Evolutionary conservation across 2,329 filamentous ascomycete genomes (phyloP).

Genomic region (Pseudocercospora pini-densiflorae): DNA sequence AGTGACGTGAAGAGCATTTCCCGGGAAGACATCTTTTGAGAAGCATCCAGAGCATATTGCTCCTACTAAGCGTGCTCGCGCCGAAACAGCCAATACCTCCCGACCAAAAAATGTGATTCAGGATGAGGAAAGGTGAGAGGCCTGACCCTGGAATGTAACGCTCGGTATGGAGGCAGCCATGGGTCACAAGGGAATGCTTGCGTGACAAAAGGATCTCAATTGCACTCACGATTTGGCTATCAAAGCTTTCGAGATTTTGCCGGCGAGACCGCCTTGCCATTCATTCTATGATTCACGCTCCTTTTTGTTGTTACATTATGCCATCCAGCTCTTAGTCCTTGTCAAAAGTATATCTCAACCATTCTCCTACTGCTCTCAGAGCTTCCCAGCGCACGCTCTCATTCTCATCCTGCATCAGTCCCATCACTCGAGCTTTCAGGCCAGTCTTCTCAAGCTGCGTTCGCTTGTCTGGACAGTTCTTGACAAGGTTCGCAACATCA

Average conservation of each 20-base stretch:
- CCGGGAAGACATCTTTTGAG: too few species aligned
- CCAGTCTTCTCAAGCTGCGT: conserved; percentile 80
- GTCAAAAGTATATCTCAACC: conserved; percentile 73
- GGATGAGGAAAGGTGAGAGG: too few species aligned
- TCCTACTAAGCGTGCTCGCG: too few species aligned
- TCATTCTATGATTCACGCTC: neutral
- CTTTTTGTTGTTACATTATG: neutral
- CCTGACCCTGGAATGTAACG: too few species aligned
- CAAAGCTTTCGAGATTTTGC: neutral
- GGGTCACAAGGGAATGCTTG: too few species aligned
- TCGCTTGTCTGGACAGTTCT: conserved; percentile 85
- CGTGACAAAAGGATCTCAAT: neutral
- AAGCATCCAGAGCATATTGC: too few species aligned
- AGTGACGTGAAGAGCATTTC: too few species aligned
- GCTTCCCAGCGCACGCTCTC: conserved; percentile 93
- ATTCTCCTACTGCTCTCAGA: conserved; percentile 79
- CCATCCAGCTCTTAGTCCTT: conserved; percentile 19
- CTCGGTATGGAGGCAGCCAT: too few species aligned
- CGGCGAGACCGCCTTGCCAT: neutral
- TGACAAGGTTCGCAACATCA: conserved; percentile 85
- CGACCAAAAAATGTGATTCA: too few species aligned
- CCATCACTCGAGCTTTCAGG: conserved; percentile 87
- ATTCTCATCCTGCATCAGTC: conserved; percentile 87
- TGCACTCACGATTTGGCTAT: neutral
- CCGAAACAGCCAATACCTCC: too few species aligned